These are phyloP conservation scores for Aspergillus uvarum DNA, from an alignment of 2,329 filamentous ascomycete species.

Conservation along the genomic window DNA sequence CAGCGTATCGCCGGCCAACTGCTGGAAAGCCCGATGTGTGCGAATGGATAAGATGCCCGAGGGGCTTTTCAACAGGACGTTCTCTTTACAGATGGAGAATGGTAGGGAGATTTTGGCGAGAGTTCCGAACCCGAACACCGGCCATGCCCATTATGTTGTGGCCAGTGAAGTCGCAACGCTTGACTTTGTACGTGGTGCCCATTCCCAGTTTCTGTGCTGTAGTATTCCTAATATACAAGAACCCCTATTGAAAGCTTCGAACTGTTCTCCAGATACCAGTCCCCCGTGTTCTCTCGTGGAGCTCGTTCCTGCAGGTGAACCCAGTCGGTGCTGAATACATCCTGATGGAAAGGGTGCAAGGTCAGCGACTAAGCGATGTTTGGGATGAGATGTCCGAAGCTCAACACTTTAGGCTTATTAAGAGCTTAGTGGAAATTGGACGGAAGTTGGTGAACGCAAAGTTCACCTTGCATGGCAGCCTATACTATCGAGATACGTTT, in stretches of 20 bases:
- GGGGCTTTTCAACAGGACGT: conserved; percentile 24
- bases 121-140: conserved; percentile 21
- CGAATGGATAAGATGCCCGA: conserved; percentile 34
- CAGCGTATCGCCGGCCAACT: conserved; percentile 26
- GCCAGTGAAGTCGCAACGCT: conserved; percentile 26
- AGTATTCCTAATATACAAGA: background rate
- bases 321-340: conserved; percentile 25
- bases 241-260: conserved; percentile 12
- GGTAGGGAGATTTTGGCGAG: conserved; percentile 16
- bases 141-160: conserved; percentile 15
- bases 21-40: conserved; percentile 26
- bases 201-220: background rate
- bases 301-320: conserved; percentile 12
- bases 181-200: conserved; percentile 19
- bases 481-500: conserved; percentile 19
- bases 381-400: conserved; percentile 19
- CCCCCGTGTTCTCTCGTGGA: conserved; percentile 20
- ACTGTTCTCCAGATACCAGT: conserved; percentile 21
- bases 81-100: conserved; percentile 26
- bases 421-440: conserved; percentile 21
- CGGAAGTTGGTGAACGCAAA: conserved; percentile 12
- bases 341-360: conserved; percentile 22
- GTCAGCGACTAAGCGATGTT: conserved; percentile 16
- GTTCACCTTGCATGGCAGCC: conserved; percentile 17
- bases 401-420: conserved; percentile 20